Base-by-base conservation (phyloP, 2,329 filamentous ascomycete species). In the Aspergillus tubingensis region DNA sequence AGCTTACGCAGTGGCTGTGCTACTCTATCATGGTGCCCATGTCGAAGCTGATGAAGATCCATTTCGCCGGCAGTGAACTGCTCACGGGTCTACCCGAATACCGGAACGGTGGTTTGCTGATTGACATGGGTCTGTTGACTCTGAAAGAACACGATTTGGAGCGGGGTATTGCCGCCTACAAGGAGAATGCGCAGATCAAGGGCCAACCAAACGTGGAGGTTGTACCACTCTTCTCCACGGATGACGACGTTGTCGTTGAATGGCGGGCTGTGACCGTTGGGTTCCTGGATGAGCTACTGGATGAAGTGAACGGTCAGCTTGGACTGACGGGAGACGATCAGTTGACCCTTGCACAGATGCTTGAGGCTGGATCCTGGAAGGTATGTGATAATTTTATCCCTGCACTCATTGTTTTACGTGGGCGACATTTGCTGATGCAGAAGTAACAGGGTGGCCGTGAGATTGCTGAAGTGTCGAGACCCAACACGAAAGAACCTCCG, bases 351-450 rank as follows among this genome's bases (percentile, higher is more conserved):
- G 88, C 93, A 5, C 95, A 99, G 76, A 87, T 99, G 80, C 83
- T 99, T 17, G 95, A 98, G 77, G 95, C 94, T 13, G 95, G 95
- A 54, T 96, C 91, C 73, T 99, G 95, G 94, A 98, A 98, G 90
- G 93, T 95, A 98, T 90, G 93, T 95, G 77, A 79, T 86, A 30
- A n/a, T 27, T 21, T 30, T 27, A 27, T 27, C 25, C 25, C n/a
- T 2, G 38, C 13, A 21, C 23, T 21, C 21, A 3, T 2, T 60
- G 15, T n/a, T 4, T 36, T 6, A 17, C 3, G 15, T 23, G 17
- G 50, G 59, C 57, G 59, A 60, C 66, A 41, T 36, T 55, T 36
- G 41, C 72, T 71, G 71, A 73, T 63, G 55, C 57, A 60, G 86
- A 63, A 53, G 47, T 47, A 15, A 15, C 65, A 87, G 93, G 94